phyloP scores from a whole-genome alignment of 1,139 yeast genomes.

The Candida sojae region DNA sequence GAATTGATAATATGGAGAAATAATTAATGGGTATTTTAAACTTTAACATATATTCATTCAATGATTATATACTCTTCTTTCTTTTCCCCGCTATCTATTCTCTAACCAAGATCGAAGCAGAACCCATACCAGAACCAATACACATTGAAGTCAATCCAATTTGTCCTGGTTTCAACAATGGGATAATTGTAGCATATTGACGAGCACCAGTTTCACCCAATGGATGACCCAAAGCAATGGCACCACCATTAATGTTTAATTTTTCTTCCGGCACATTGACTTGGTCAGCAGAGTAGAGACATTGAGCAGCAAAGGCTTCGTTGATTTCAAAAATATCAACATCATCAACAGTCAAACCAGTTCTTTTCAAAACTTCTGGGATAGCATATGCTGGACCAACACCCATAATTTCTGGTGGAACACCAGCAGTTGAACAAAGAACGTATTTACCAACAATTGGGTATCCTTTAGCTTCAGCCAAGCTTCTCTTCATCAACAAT shows the following conservation, averaged over 20 bases:
- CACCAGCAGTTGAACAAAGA: slow-evolving; percentile 78
- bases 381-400: slow-evolving; percentile 95
- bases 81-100: slow-evolving; percentile 43
- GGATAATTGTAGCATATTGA: slow-evolving; percentile 83
- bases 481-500: slow-evolving; percentile 80
- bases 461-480: slow-evolving; percentile 73
- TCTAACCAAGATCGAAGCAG: slow-evolving; percentile 80
- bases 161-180: slow-evolving; percentile 78
- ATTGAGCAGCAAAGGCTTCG: slow-evolving; percentile 97
- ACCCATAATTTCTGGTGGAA: slow-evolving; percentile 97
- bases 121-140: slow-evolving; percentile 98
- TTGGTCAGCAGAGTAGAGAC: slow-evolving; percentile 69
- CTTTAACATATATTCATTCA: background rate
- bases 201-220: slow-evolving; percentile 96
- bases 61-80: background rate
- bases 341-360: slow-evolving; percentile 65
- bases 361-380: slow-evolving; percentile 71
- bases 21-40: background rate
- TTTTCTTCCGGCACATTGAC: slow-evolving; percentile 67
- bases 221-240: slow-evolving; percentile 95
- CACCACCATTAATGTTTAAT: slow-evolving; percentile 94
- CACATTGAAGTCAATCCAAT: slow-evolving; percentile 95
- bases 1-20: too few relatives aligned
- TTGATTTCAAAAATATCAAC: slow-evolving; percentile 81
- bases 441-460: slow-evolving; percentile 74